Conservation (phyloP, 192 early-diverging fungal genomes). For the Coemansia sp. region DNA sequence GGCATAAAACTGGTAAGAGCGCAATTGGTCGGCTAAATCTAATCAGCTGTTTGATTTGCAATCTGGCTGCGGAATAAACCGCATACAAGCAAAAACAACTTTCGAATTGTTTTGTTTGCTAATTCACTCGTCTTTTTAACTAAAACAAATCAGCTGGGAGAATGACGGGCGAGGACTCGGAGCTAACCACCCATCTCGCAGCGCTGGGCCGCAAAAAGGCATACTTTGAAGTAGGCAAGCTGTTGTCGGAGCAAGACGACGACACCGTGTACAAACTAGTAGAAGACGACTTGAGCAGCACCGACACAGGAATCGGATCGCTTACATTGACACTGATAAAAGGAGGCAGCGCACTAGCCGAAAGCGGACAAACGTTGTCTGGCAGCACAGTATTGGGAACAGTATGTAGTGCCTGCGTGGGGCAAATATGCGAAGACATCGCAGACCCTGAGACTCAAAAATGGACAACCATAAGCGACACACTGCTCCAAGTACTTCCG, state of each 20-base stretch:
- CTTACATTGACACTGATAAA: constrained; percentile 19
- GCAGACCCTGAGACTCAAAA: neutral
- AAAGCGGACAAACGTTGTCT: constrained; percentile 12
- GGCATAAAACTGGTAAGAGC: neutral
- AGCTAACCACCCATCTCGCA: constrained; percentile 2
- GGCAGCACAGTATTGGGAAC: constrained; percentile 13
- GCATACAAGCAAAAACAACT: too few relatives aligned
- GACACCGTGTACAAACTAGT: constrained; percentile 22
- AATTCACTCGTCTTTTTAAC: too few relatives aligned
- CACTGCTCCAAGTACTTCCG: constrained; percentile 28
- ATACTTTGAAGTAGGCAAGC: constrained; percentile 16
- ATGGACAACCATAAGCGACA: constrained; percentile 33
- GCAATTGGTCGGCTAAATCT: neutral
- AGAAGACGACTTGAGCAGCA: constrained; percentile 19
- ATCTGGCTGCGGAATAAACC: constrained; percentile 2
- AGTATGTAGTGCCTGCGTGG: constrained; percentile 29
- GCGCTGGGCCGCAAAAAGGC: constrained; percentile 14
- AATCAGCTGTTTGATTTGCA: neutral
- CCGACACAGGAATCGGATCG: neutral
- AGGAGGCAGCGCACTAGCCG: constrained; percentile 29
- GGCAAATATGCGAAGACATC: constrained; percentile 41
- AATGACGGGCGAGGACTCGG: neutral
- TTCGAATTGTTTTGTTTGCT: constrained; percentile 1
- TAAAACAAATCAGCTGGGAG: neutral
- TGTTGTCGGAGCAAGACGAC: constrained; percentile 22